Percentiles rank a stretch among this genome's conserved stretches.
Evolutionary conservation across 768 basidiomycete species (phyloP).

Genomic region (Daedaleopsis nitida): DNA sequence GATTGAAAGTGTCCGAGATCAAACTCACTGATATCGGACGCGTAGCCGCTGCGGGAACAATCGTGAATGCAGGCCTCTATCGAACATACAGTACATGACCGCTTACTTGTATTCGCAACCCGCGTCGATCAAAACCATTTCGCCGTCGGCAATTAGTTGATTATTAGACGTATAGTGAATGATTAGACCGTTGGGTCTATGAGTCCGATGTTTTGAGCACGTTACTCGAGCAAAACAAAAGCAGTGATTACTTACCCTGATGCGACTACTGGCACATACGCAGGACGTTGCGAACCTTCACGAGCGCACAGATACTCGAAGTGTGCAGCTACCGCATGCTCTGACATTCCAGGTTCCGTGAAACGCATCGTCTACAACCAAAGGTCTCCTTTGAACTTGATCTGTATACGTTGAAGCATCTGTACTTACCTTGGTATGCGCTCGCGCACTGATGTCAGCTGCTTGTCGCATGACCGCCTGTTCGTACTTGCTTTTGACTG

Average conservation of each 20-base stretch:
- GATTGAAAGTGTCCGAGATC: background rate
- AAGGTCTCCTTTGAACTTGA: background rate
- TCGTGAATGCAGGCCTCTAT: constrained; percentile 3
- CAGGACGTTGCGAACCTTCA: constrained; percentile 78
- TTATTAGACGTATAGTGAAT: constrained; percentile 97
- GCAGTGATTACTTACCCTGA: constrained; percentile 65
- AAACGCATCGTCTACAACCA: constrained; percentile 79
- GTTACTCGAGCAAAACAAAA: background rate
- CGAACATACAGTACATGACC: background rate
- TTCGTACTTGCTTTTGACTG: constrained; percentile 81
- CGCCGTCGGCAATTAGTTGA: constrained; percentile 66
- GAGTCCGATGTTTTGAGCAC: too few species aligned
- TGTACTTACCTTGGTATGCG: constrained; percentile 74
- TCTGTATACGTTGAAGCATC: background rate
- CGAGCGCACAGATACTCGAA: constrained; percentile 89
- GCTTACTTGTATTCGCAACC: constrained; percentile 89
- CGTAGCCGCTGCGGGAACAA: constrained; percentile 68
- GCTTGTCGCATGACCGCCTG: constrained; percentile 78
- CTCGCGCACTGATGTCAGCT: constrained; percentile 84
- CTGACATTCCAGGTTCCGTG: constrained; percentile 54
- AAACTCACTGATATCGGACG: constrained; percentile 85
- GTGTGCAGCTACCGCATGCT: constrained; percentile 70
- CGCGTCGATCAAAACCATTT: constrained; percentile 86
- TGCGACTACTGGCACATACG: constrained; percentile 98
- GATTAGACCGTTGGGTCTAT: constrained; percentile 81